Percentiles rank a stretch among this genome's conserved stretches.
Evolutionary conservation across 768 basidiomycete genomes (phyloP).

Genomic region (Boletus eberwhitei): DNA sequence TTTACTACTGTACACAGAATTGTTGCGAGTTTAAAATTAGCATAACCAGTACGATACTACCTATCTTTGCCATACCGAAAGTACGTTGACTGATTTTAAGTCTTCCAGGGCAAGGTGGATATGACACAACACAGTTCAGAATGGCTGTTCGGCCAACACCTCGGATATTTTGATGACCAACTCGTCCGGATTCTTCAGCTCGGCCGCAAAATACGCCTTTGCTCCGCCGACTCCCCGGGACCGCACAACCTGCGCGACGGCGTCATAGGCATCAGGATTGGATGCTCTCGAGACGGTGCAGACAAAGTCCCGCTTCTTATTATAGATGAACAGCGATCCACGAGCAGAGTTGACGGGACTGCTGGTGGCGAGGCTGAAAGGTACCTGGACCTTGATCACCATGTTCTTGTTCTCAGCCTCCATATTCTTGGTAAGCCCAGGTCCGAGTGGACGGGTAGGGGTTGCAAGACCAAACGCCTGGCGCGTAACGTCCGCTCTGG

Average conservation of each 20-base stretch:
- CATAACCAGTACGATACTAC: background rate
- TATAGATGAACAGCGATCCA: constrained; percentile 44
- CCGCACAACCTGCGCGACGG: constrained; percentile 37
- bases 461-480: constrained; percentile 27
- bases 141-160: constrained; percentile 54
- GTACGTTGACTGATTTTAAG: background rate
- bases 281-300: constrained; percentile 38
- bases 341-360: constrained; percentile 1
- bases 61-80: background rate
- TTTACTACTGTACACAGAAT: background rate
- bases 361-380: constrained; percentile 19
- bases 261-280: constrained; percentile 39
- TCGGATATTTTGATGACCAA: constrained; percentile 51
- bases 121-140: constrained; percentile 26
- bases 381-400: constrained; percentile 55
- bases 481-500: constrained; percentile 32
- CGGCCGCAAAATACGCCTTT: constrained; percentile 57
- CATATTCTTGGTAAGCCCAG: constrained; percentile 23
- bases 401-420: constrained; percentile 36
- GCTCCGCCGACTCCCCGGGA: constrained; percentile 39
- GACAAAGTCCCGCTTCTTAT: constrained; percentile 51
- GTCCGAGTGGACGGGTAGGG: constrained; percentile 13
- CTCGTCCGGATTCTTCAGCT: constrained; percentile 44
- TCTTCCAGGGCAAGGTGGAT: background rate
- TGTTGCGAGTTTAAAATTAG: background rate